phyloP scores from a whole-genome alignment of 2,329 filamentous ascomycete genomes.

The Blastomyces emzantsi region DNA sequence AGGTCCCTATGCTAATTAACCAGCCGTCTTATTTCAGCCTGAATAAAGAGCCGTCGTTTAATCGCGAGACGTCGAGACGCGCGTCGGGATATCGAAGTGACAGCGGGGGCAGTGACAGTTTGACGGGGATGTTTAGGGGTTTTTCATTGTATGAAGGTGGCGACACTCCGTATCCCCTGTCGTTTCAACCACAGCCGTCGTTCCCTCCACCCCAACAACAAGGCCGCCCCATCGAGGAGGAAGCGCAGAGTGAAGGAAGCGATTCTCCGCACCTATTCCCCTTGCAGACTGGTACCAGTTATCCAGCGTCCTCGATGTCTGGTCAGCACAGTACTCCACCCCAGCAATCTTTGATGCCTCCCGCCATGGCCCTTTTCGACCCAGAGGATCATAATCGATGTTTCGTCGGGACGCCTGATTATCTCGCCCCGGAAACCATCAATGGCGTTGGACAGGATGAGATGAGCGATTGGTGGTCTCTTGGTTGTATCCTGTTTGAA shows the following conservation, averaged over 20 bases:
- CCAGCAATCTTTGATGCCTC: constrained; percentile 72
- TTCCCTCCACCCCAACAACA: constrained; percentile 22
- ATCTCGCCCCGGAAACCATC: constrained; percentile 93
- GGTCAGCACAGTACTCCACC: constrained; percentile 35
- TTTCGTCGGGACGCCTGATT: constrained; percentile 95
- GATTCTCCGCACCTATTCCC: constrained; percentile 68
- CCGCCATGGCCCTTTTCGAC: constrained; percentile 88
- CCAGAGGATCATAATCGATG: constrained; percentile 86
- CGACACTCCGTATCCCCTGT: constrained; percentile 37
- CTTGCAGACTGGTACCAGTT: constrained; percentile 52
- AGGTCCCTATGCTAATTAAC: constrained; percentile 54
- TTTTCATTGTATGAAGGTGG: constrained; percentile 61
- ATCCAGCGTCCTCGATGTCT: constrained; percentile 30
- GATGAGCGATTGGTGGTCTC: constrained; percentile 99
- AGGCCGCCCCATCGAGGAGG: constrained; percentile 54
- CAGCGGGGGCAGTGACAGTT: constrained; percentile 77
- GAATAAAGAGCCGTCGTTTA: constrained; percentile 24
- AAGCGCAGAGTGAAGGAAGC: constrained; percentile 59
- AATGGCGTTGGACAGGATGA: constrained; percentile 93
- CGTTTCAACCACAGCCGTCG: constrained; percentile 17
- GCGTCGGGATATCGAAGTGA: constrained; percentile 82
- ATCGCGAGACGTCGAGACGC: constrained; percentile 55
- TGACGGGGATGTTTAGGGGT: constrained; percentile 71
- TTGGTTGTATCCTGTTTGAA: constrained; percentile 97
- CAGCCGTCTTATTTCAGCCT: constrained; percentile 94